phyloP scores from a whole-genome alignment of 2,329 filamentous ascomycete species.

The Metarhizium album region DNA sequence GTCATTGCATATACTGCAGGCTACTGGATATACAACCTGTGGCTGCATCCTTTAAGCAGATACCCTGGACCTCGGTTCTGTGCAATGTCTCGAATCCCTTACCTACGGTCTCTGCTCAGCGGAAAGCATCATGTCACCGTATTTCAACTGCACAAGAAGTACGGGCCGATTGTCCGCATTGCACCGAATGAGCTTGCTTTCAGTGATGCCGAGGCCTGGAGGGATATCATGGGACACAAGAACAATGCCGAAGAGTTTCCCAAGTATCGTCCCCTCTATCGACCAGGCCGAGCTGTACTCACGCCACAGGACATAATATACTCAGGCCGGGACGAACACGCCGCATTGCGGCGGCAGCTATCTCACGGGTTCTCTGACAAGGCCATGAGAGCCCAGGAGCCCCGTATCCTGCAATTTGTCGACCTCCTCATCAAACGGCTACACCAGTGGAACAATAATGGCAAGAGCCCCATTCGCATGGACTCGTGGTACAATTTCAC shows the following conservation, averaged over 20 bases:
- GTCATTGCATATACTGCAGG: neutral
- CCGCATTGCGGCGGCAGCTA: conserved; percentile 7
- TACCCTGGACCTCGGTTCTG: conserved; percentile 18
- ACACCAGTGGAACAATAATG: conserved; percentile 16
- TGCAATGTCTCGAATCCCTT: conserved; percentile 5
- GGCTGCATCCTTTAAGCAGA: conserved; percentile 21
- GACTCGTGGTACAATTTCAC: conserved; percentile 16
- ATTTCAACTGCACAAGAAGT: conserved; percentile 23
- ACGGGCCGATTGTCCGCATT: conserved; percentile 35
- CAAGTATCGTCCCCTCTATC: conserved; percentile 2
- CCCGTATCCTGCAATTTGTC: conserved; percentile 25
- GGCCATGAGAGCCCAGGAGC: conserved; percentile 15
- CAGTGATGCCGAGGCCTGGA: conserved; percentile 23
- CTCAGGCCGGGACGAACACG: conserved; percentile 8
- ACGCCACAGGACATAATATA: conserved; percentile 5
- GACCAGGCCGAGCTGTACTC: neutral
- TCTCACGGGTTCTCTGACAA: conserved; percentile 16
- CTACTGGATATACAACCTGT: conserved; percentile 19
- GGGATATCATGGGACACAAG: conserved; percentile 24
- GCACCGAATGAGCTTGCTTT: conserved; percentile 36
- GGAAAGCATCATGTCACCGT: conserved; percentile 13
- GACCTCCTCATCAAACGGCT: conserved; percentile 27
- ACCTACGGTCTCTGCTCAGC: conserved; percentile 4
- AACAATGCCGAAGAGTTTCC: conserved; percentile 2
- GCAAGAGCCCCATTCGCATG: conserved; percentile 8